These are phyloP conservation scores for Podospora anserina DNA, from an alignment of 495 filamentous ascomycete genomes.

Conservation along the genomic window DNA sequence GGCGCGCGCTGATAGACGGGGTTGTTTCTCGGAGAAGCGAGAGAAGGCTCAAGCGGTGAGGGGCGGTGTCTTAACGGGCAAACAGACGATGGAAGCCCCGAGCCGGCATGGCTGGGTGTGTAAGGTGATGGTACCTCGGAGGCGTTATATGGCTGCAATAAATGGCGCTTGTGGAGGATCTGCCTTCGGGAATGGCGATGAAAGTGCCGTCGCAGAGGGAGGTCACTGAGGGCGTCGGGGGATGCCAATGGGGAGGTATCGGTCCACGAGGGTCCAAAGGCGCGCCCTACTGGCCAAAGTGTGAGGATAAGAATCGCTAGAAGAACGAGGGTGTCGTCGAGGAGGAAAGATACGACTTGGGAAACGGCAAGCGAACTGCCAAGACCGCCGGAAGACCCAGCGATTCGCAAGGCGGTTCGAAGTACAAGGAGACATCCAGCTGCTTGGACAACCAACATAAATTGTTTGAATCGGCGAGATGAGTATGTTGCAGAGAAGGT, in stretches of 20 bases:
- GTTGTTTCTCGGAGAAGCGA: slow-evolving; percentile 21
- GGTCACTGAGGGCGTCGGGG: slow-evolving; percentile 4
- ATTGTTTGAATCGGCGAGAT: slow-evolving; percentile 34
- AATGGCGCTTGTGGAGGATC: background rate
- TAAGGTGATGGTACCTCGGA: background rate
- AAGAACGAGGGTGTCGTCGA: slow-evolving; percentile 41
- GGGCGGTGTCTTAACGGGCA: background rate
- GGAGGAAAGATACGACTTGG: slow-evolving; percentile 29
- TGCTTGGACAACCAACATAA: slow-evolving; percentile 29
- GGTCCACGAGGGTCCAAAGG: slow-evolving; percentile 32
- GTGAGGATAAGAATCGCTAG: slow-evolving; percentile 31
- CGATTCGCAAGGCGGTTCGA: slow-evolving; percentile 35
- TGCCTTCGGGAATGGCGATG: background rate
- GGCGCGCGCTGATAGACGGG: slow-evolving; percentile 21
- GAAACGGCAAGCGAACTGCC: slow-evolving; percentile 27
- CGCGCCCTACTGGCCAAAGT: slow-evolving; percentile 23
- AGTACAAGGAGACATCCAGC: slow-evolving; percentile 32
- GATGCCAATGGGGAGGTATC: slow-evolving; percentile 27
- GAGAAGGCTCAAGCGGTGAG: background rate
- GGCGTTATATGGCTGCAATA: slow-evolving; percentile 8
- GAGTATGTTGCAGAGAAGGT: slow-evolving; percentile 33
- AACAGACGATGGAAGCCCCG: background rate
- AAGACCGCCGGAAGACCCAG: slow-evolving; percentile 33
- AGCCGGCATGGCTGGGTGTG: background rate
- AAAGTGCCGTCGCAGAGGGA: slow-evolving; percentile 3